Evolutionary conservation across 108 stramenopile species (phyloP).

Genomic region (Cyclostephanos tholiformis): DNA sequence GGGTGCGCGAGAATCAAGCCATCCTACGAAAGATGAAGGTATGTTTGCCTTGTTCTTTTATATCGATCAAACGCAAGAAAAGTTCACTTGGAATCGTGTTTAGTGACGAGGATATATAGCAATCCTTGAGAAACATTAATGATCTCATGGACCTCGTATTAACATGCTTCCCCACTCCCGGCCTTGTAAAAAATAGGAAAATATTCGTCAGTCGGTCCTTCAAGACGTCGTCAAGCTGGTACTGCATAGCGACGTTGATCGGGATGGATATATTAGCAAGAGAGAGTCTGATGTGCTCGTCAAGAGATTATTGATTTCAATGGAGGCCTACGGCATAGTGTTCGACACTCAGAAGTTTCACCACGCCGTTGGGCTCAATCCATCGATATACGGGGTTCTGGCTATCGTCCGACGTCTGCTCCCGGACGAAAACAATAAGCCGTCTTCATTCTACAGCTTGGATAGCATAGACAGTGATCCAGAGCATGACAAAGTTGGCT

Average conservation of each 20-base stretch:
- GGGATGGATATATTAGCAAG: constrained; percentile 21
- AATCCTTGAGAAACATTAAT: not conserved
- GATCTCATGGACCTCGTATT: constrained; percentile 7
- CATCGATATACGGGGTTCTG: constrained; percentile 26
- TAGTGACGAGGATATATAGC: not conserved
- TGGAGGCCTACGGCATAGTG: constrained; percentile 30
- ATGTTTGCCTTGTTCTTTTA: not conserved
- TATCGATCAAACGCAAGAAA: not conserved
- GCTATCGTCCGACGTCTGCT: constrained; percentile 36
- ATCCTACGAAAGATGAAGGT: constrained; percentile 26
- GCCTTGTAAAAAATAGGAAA: constrained; percentile 8
- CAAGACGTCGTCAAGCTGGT: constrained; percentile 35
- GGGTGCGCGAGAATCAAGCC: constrained; percentile 20
- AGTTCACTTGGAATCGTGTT: not conserved
- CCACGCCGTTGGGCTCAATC: constrained; percentile 24
- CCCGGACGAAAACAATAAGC: constrained; percentile 21
- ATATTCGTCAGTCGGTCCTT: constrained; percentile 27
- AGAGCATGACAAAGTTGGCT: not conserved
- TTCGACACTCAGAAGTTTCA: constrained; percentile 35
- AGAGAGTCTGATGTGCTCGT: constrained; percentile 22
- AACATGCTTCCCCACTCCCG: not conserved
- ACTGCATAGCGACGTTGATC: constrained; percentile 21
- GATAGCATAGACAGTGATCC: constrained; percentile 19
- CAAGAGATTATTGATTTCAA: constrained; percentile 9
- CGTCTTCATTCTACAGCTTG: constrained; percentile 19